Evolutionary conservation across 1,139 yeast genomes (phyloP), one percentile per base, ranked within the genome.

Genomic region (Yamadazyma dendronema): DNA sequence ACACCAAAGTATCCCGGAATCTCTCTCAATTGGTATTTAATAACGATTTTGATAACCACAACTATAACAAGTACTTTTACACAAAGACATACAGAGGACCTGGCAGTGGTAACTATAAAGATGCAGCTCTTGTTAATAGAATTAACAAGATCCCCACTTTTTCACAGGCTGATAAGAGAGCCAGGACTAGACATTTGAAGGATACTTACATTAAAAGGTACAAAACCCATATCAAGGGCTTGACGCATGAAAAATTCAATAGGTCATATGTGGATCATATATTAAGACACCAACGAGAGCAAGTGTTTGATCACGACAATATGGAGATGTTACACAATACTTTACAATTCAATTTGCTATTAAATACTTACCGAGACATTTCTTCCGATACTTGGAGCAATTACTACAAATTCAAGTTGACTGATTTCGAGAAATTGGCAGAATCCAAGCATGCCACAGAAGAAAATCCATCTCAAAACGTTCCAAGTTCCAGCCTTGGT

Each of bases 51-150:
- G 74, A 67, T 35, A 56, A 56, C 29, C 54, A 56, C 43, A 57
- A 57, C 39, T 64, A 61, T 39, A 52, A 64, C 28, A 69, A 64
- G 42, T 71, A 70, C 45, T 70, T 59, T 46, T 71, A 70, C 44
- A 57, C 64, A 12, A 67, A 67, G 43, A 53, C 62, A 17, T 67
- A 67, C 42, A 54, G 76, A 31, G 76, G 77, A 0, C 74, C 74
- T 4, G 75, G 75, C 1, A 65, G 71, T 39, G 75, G 77, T 3
- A 70, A 68, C 43, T 71, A 68, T 45, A 71, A 71, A 44, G 77
- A 71, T 49, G 73, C 70, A 0, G 64, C 73, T 2, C 50, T 70
- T 19, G 63, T 68, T 47, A 67, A 67, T 45, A 55, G 66, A 35
- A 65, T 71, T 41, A 69, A 67, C 46, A 56, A 54, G 17, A 49